Evolutionary conservation across 331 rosid genomes (phyloP), one percentile per base, ranked within the genome.

Genomic region (Stylosanthes scabra): DNA sequence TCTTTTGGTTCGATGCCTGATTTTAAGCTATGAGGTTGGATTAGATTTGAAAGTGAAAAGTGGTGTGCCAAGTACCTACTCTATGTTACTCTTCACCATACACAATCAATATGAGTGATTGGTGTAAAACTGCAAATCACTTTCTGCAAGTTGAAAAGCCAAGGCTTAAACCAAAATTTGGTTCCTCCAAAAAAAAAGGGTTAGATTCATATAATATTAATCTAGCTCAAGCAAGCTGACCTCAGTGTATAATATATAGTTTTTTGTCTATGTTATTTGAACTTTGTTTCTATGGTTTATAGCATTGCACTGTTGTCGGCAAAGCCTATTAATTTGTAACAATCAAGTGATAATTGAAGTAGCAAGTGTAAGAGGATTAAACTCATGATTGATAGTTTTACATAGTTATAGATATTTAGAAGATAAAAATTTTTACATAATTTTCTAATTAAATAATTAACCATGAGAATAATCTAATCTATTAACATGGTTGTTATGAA

Each of bases 131-230:
- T 76, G 70, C 79, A 65, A 41, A 76, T 76, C 84, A 69, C 72
- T 76, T 72, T 83, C 80, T 52, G 11, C 50, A 47, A 49, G 72
- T 80, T 83, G 82, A 83, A 78, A 78, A 78, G 74, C 59, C 83
- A 69, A 74, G 74, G 74, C 29, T 42, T 42, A 72, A 72, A 73
- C 82, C 70, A 72, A 47, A 56, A 68, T 55, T 47, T 29, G 56
- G 70, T 82, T 82, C 69, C 55, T 12, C 8, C 1, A 20, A 28
- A 7, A 2, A 39, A 57, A 39, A 57, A 63, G 72, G 82, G 87
- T 73, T 80, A 83, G 84, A 73, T 83, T 83, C 87, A 76, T 34
- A 83, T 83, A 80, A 83, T 82, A 63, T 71, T 83, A 63, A 68
- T 83, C 60, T 72, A 29, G 56, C 15, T 68, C 68, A 83, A 83